Base-by-base conservation (phyloP, 163 green algal species). In the Trebouxia gelatinosa region DNA sequence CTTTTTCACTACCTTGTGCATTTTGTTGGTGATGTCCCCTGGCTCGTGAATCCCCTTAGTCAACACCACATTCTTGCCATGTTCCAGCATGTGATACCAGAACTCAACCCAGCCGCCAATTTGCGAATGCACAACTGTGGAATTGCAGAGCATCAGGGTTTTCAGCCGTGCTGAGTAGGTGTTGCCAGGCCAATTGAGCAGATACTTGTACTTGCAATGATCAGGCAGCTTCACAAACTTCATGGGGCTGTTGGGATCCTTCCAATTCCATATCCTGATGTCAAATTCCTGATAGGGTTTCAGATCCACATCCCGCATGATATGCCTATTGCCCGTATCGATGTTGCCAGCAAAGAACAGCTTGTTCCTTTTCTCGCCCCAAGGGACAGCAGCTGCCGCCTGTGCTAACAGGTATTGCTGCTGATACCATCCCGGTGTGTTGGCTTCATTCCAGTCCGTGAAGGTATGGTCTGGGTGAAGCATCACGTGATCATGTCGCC, bases 31-130 rank as follows among this genome's bases (percentile, higher is more conserved):
- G 17, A 61, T 40, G 32, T 76, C 43, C 16, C 43, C 68, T 31
- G 68, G 43, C 40, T 76, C 39, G 39, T 76, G 29, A 61, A 76
- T 76, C 16, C 40, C 40, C 68, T 76, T 61, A 2, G 43, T 76
- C 28, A 76, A n/a, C 2, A 76, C 68, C 59, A 76, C n/a, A 29
- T 76, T 76, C 43, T 62, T 76, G 23, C 68, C 68, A 62, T 76
- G 68, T 28, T 76, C 40, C 40, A 76, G 21, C 17, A 35, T 59
- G 17, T 76, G 68, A 37, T 61, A 76, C 68, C 68, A 76, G 40
- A 76, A 76, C 28, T 61, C 68, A 62, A 76, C 68, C 40, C 40
- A 76, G 11, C 40, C 40, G 28, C 40, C 43, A 23, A 61, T 59
- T 34, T 76, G 68, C 3, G 43, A 59, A 51, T 72, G 64, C 13